These are phyloP conservation scores for Trichodelitschia bisporula DNA, from an alignment of 495 filamentous ascomycete species.

Conservation along the genomic window DNA sequence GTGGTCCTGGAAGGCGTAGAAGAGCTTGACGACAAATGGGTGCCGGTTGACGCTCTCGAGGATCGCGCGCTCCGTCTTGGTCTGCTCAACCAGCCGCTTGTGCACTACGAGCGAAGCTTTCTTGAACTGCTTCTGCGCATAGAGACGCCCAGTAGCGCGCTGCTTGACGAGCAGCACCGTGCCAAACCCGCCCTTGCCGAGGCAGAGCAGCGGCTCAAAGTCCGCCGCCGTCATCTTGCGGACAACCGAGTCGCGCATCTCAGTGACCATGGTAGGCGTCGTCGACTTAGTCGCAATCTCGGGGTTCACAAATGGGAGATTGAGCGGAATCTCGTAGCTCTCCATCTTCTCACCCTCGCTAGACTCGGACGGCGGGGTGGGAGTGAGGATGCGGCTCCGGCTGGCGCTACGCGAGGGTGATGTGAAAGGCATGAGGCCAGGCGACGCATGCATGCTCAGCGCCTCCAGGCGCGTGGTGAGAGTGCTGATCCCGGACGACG, in stretches of 20 bases:
- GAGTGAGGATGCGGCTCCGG: slow-evolving; percentile 21
- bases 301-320: slow-evolving; percentile 65
- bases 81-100: slow-evolving; percentile 86
- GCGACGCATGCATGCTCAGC: slow-evolving; percentile 21
- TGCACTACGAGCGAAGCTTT: slow-evolving; percentile 83
- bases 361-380: slow-evolving; percentile 30
- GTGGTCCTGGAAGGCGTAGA: slow-evolving; percentile 94
- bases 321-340: slow-evolving; percentile 75
- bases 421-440: neutral
- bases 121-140: slow-evolving; percentile 94
- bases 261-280: slow-evolving; percentile 19
- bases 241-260: slow-evolving; percentile 9
- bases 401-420: slow-evolving; percentile 2
- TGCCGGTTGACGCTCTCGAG: slow-evolving; percentile 88
- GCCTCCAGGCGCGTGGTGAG: slow-evolving; percentile 55
- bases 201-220: slow-evolving; percentile 78
- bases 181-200: slow-evolving; percentile 88
- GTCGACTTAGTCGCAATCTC: slow-evolving; percentile 24
- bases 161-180: slow-evolving; percentile 87
- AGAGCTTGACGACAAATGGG: slow-evolving; percentile 91
- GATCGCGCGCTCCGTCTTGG: slow-evolving; percentile 83
- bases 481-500: slow-evolving; percentile 45
- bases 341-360: slow-evolving; percentile 27
- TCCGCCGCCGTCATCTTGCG: slow-evolving; percentile 82
- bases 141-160: slow-evolving; percentile 60